phyloP scores from a whole-genome alignment of 2,329 filamentous ascomycete species.

The Drechslerella coelobrocha region DNA sequence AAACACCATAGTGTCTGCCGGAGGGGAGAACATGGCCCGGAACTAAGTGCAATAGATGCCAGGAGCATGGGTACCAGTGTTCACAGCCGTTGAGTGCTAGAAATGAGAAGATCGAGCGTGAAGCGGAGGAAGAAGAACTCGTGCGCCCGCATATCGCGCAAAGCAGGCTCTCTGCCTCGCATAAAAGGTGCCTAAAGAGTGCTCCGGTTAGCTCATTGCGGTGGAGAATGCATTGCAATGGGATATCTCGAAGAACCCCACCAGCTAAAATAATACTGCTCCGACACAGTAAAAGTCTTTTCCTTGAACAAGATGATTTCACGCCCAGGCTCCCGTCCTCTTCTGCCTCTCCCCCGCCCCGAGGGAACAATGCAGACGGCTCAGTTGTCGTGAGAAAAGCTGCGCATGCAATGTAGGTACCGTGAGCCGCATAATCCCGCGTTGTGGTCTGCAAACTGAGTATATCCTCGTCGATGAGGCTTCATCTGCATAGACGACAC shows the following conservation, averaged over 20 bases:
- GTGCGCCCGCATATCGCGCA: constrained; percentile 23
- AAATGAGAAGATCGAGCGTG: constrained; percentile 51
- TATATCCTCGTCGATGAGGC: constrained; percentile 22
- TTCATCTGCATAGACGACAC: constrained; percentile 24
- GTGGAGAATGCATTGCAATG: constrained; percentile 3
- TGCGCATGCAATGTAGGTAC: constrained; percentile 45
- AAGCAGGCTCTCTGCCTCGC: constrained; percentile 17
- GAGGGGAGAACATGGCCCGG: constrained; percentile 49
- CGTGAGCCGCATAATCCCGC: constrained; percentile 37
- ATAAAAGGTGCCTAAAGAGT: constrained; percentile 39
- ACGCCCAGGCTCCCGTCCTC: constrained; percentile 28
- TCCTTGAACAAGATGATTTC: constrained; percentile 47
- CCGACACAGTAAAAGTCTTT: constrained; percentile 34
- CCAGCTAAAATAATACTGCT: constrained; percentile 25
- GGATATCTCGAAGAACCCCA: constrained; percentile 15
- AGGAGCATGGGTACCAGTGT: constrained; percentile 51
- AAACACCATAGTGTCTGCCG: constrained; percentile 37
- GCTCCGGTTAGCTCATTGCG: constrained; percentile 18
- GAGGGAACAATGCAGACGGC: constrained; percentile 21
- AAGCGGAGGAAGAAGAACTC: constrained; percentile 47
- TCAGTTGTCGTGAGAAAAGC: constrained; percentile 36
- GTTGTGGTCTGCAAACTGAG: constrained; percentile 42
- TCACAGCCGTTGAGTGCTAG: constrained; percentile 50
- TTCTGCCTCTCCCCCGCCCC: constrained; percentile 32
- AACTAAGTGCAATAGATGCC: constrained; percentile 48